Conservation (phyloP, 1,139 yeast genomes). For the Saccharomyces hybrid region DNA sequence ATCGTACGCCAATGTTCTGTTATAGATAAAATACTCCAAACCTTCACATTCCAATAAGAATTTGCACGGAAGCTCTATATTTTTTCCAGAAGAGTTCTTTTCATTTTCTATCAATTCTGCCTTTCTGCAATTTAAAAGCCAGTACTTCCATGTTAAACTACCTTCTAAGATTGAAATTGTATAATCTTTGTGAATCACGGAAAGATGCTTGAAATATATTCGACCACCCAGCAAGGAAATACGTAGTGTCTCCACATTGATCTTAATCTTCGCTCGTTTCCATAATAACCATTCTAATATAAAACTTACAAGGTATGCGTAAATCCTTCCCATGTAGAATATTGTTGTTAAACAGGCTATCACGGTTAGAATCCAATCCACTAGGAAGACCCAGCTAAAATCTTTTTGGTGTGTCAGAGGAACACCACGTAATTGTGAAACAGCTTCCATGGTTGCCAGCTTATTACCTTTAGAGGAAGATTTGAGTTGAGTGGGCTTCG, state of each 20-base stretch:
- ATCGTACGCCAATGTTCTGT: constrained; percentile 71
- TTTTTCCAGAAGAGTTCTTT: constrained; percentile 35
- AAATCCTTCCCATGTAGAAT: constrained; percentile 67
- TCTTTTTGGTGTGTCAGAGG: constrained; percentile 27
- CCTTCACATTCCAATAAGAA: constrained; percentile 61
- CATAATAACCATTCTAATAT: constrained; percentile 52
- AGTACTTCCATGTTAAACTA: constrained; percentile 81
- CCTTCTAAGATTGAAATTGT: constrained; percentile 65
- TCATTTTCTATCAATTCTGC: constrained; percentile 36
- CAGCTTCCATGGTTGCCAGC: constrained; percentile 10
- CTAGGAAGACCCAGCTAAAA: constrained; percentile 75
- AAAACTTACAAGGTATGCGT: constrained; percentile 55
- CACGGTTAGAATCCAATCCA: constrained; percentile 70
- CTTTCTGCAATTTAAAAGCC: constrained; percentile 54
- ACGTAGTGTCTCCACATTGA: constrained; percentile 66
- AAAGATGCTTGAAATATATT: constrained; percentile 64
- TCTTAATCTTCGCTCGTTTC: constrained; percentile 47
- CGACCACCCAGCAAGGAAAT: constrained; percentile 78
- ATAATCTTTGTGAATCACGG: constrained; percentile 62
- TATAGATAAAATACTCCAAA: constrained; percentile 71
- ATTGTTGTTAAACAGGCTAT: constrained; percentile 56
- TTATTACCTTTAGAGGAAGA: neutral
- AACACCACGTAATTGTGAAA: constrained; percentile 17
- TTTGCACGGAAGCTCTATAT: constrained; percentile 51
- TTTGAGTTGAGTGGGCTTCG: neutral